Conservation (phyloP, 2,329 filamentous ascomycete genomes). For the Blumeria graminis region DNA sequence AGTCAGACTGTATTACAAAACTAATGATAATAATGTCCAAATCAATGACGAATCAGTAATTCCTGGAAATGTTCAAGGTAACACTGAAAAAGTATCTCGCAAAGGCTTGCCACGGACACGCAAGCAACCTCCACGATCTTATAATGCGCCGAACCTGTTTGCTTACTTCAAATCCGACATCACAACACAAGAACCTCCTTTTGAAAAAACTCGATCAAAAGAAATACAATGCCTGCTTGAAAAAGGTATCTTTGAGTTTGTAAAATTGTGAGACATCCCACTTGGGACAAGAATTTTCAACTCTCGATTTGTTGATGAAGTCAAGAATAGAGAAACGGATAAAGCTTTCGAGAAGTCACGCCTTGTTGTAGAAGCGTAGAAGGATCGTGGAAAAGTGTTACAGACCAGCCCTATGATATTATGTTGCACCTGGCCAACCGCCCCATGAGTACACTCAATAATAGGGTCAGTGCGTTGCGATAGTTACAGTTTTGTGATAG, state of each 20-base stretch:
- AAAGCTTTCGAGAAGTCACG: background rate
- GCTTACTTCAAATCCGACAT: background rate
- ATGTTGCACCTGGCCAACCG: too few relatives aligned
- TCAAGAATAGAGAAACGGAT: slow-evolving; percentile 3
- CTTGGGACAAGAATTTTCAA: slow-evolving; percentile 2
- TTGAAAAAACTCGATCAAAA: background rate
- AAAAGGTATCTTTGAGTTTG: background rate
- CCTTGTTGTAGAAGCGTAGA: background rate
- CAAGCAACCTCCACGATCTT: background rate
- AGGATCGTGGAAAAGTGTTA: background rate
- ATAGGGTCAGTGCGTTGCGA: too few relatives aligned
- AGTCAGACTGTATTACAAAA: too few relatives aligned
- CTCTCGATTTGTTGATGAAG: slow-evolving; percentile 4
- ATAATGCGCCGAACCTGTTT: background rate
- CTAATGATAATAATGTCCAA: background rate
- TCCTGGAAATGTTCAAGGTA: background rate
- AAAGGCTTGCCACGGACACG: background rate
- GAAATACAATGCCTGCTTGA: background rate
- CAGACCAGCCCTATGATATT: too few relatives aligned
- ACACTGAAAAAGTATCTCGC: background rate
- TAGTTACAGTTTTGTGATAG: too few relatives aligned
- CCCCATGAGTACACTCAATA: too few relatives aligned
- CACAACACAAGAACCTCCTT: background rate
- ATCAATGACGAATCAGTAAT: background rate
- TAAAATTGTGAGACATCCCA: background rate